These are phyloP conservation scores for Glutinoglossum americanum DNA, from an alignment of 495 filamentous ascomycete genomes.

Conservation along the genomic window DNA sequence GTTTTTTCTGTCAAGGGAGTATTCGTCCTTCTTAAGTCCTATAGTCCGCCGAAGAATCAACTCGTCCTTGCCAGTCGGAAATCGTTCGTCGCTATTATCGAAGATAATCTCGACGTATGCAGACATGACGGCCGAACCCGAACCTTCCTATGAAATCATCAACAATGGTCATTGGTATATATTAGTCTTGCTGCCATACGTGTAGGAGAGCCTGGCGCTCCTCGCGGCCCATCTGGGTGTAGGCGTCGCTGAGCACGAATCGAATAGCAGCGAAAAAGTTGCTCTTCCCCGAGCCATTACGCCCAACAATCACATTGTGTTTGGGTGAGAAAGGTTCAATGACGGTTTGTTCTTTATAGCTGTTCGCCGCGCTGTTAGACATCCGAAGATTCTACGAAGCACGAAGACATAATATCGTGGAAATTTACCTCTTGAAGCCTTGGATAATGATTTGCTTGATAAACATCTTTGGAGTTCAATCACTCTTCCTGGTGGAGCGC, in stretches of 20 bases:
- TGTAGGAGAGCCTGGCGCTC: constrained; percentile 89
- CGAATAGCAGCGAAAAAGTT: constrained; percentile 99
- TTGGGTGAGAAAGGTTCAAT: constrained; percentile 96
- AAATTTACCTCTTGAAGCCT: constrained; percentile 83
- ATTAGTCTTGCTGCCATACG: constrained; percentile 20
- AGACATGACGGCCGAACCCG: constrained; percentile 93
- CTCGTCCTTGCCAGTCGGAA: constrained; percentile 82
- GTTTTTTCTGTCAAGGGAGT: constrained; percentile 87
- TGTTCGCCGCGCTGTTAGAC: constrained; percentile 16
- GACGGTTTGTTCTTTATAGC: constrained; percentile 98
- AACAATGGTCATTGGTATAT: not conserved
- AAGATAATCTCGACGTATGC: constrained; percentile 98
- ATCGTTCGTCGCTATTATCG: constrained; percentile 91
- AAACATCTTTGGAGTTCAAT: constrained; percentile 38
- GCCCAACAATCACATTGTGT: constrained; percentile 96
- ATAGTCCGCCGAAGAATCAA: constrained; percentile 83
- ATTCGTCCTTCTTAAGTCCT: constrained; percentile 95
- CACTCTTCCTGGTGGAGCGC: constrained; percentile 11
- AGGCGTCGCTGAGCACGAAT: constrained; percentile 94
- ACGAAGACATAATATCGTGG: not conserved
- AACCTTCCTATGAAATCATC: constrained; percentile 45
- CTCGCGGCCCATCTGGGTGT: constrained; percentile 87
- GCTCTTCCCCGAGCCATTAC: constrained; percentile 97
- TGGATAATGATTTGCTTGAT: constrained; percentile 99
- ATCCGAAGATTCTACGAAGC: not conserved